Base-by-base conservation (phyloP, 352 stramenopile species). In the Globisporangium yorkense region DNA sequence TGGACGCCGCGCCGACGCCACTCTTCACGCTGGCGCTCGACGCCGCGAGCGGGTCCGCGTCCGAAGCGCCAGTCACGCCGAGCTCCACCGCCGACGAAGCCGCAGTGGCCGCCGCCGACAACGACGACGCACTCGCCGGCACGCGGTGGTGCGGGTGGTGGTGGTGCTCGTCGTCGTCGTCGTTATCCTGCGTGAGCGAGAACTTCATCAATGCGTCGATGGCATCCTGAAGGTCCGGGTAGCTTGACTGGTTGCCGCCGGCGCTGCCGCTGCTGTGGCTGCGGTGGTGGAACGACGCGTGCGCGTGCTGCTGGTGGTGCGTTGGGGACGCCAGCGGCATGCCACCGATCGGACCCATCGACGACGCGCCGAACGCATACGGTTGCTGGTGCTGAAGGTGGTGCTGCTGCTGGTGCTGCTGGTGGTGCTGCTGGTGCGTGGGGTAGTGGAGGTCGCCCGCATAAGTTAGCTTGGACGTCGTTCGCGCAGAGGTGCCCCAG, bases 161-260 rank as follows among this genome's bases (percentile, higher is more conserved):
- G 21, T 50, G 57, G 15, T 27, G 10, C 27, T 27, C n/a, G 21
- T 51, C 46, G 46, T 54, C 48, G 15, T 69, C 53, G 50, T 85
- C 75, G 21, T 72, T 59, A 44, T 89, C 77, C 18, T 70, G 67
- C 45, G 81, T 85, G 21, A 91, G 68, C 58, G 81, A 91, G 57
- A 92, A 92, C 70, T 88, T 88, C 77, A 92, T 88, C 70, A 92
- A 82, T 72, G 81, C 79, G 71, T 92, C 81, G 65, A 92, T 92
- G 75, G 81, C 79, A 82, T 92, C 81, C 60, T 92, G 79, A 72
- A 92, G 75, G 56, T 92, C 77, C 20, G 79, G 81, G 70, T 89
- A 92, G 53, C 71, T 74, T 24, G 70, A 62, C 50, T 68, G 44
- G 27, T 35, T 33, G 44, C 27, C 20, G 51, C 62, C 55, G 51